These are phyloP conservation scores for Allantophomopsis cytisporea DNA, from an alignment of 2,329 filamentous ascomycete species.

Conservation along the genomic window DNA sequence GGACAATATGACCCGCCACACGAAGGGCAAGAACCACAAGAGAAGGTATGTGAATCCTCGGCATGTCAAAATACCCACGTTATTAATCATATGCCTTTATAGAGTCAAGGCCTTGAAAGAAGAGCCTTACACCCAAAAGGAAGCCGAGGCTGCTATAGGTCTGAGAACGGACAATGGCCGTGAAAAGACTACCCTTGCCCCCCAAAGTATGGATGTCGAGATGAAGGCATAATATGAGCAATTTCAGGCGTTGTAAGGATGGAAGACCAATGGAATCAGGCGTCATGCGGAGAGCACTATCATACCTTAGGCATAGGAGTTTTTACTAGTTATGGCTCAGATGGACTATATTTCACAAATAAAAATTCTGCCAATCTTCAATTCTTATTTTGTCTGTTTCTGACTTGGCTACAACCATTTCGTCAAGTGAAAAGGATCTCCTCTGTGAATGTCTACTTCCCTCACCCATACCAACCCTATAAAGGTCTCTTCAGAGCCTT, in stretches of 20 bases:
- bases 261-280: slow-evolving; percentile 1
- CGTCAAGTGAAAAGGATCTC: too few species aligned
- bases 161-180: slow-evolving; percentile 55
- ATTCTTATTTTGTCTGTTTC: too few species aligned
- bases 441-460: too few species aligned
- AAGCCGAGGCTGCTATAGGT: slow-evolving; percentile 70
- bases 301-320: too few species aligned
- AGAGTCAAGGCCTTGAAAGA: slow-evolving; percentile 75
- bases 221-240: slow-evolving; percentile 14
- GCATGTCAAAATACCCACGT: neutral
- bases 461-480: too few species aligned
- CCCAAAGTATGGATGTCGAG: slow-evolving; percentile 26
- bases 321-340: too few species aligned
- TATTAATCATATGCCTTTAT: neutral
- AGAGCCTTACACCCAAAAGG: slow-evolving; percentile 74
- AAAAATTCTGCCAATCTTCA: too few species aligned
- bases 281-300: too few species aligned
- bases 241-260: slow-evolving; percentile 9
- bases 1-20: slow-evolving; percentile 59
- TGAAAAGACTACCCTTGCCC: slow-evolving; percentile 17
- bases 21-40: slow-evolving; percentile 86
- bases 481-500: too few species aligned
- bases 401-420: too few species aligned
- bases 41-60: slow-evolving; percentile 44
- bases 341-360: too few species aligned